Percentiles rank a stretch among this genome's conserved stretches.
phyloP scores from a whole-genome alignment of 306 rosid genomes.

The Lagenaria siceraria region DNA sequence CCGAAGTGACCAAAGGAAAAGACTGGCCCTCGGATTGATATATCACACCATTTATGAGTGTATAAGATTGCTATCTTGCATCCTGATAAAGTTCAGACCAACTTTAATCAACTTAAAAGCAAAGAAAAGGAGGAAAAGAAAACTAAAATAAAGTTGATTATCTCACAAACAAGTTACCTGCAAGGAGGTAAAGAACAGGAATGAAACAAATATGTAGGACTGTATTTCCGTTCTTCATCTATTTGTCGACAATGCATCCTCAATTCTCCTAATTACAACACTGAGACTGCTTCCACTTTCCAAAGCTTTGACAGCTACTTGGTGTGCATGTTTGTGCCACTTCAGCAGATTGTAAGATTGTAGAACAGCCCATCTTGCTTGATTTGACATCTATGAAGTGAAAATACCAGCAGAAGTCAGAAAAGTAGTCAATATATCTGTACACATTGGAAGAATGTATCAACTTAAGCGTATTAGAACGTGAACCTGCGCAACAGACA shows the following conservation, averaged over 20 bases:
- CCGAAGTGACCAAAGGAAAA: not conserved
- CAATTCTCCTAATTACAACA: conserved; percentile 66
- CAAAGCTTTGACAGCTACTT: conserved; percentile 81
- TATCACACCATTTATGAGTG: not conserved
- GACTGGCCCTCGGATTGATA: not conserved
- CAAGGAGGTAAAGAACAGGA: not conserved
- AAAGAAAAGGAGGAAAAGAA: not conserved
- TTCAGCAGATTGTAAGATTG: conserved; percentile 92
- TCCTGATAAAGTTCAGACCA: not conserved
- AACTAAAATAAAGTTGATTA: not conserved
- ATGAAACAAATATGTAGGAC: not conserved
- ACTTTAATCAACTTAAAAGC: not conserved
- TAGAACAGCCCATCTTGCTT: conserved; percentile 92
- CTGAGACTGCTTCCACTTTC: conserved; percentile 65
- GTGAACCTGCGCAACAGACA: conserved; percentile 66
- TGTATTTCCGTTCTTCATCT: conserved; percentile 17
- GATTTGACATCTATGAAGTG: conserved; percentile 75
- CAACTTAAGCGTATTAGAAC: conserved; percentile 4
- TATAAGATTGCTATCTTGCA: not conserved
- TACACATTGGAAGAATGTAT: conserved; percentile 2
- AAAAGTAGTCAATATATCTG: not conserved
- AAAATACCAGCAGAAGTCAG: conserved; percentile 4
- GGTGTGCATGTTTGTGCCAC: conserved; percentile 74
- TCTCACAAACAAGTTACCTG: not conserved
- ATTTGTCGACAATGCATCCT: conserved; percentile 45